Evolutionary conservation across 306 rosid species (phyloP).

Genomic region (Glycine latifolia): DNA sequence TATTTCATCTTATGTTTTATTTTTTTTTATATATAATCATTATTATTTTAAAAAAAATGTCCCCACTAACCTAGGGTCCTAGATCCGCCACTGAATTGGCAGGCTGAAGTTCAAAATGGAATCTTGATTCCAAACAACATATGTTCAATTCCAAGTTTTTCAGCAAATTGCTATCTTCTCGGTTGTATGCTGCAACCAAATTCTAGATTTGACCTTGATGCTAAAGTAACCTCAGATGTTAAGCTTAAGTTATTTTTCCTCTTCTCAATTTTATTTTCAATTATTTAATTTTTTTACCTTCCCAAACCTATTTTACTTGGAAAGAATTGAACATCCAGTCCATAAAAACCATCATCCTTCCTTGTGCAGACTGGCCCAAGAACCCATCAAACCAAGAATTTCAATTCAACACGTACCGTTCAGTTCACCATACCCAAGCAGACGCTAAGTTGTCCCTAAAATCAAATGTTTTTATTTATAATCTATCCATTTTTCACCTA

Average conservation of each 20-base stretch:
- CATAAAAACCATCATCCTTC: neutral
- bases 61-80: no score
- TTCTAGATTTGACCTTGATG: neutral
- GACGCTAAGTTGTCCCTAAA: conserved; percentile 3
- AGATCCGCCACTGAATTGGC: no score
- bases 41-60: no score
- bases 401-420: neutral
- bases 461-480: neutral
- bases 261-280: neutral
- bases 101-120: conserved; percentile 6
- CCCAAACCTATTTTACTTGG: neutral
- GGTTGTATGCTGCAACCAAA: neutral
- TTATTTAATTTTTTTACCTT: neutral
- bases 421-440: neutral
- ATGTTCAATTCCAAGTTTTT: neutral
- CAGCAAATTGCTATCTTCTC: neutral
- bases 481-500: conserved; percentile 26
- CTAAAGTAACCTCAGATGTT: neutral
- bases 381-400: conserved; percentile 7
- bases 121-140: conserved; percentile 11
- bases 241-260: conserved; percentile 4
- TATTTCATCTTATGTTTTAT: no score
- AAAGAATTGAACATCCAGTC: conserved; percentile 2
- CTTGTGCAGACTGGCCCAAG: neutral
- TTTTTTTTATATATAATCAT: no score